Base-by-base conservation (phyloP, 257 asterid species). In the Scutellaria galericulata region DNA sequence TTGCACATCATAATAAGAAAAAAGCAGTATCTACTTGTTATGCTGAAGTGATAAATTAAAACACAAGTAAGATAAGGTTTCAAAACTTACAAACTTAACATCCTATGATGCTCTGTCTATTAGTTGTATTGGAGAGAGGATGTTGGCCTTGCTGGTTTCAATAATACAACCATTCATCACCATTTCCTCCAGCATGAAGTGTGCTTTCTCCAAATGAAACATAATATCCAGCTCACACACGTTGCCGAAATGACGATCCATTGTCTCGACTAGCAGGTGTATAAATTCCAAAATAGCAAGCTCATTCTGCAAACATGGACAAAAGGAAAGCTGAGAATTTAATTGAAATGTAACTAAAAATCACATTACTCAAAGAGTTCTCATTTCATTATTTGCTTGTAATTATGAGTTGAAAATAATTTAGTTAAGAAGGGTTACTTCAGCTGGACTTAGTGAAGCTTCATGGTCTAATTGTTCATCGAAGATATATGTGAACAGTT, bases 191-290 rank as follows among this genome's bases (percentile, higher is more conserved):
- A 94, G 88, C 97, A 93, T 93, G 84, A 93, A 93, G 80, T 93
- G 98, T n/a, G 98, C 97, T 81, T 91, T 93, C 89, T 91, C 97
- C 79, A 91, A 83, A 80, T 93, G 98, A 77, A 93, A 93, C 97
- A 93, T 91, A 68, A 92, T 92, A 80, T 90, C 98, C 73, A 93
- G 85, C 84, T 93, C 98, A 64, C 98, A 93, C 98, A 94, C 97
- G 71, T 94, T 94, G 78, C 98, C 99, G 74, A 94, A 91, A 85
- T 94, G 99, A n/a, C 97, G 97, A 80, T 94, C 99, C 99, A 94
- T 94, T n/a, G 99, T 94, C 83, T 94, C 99, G 22, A 94, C 99
- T 68, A 94, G 79, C 77, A 94, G 88, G 80, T 94, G 99, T 70
- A 94, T 94, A 75, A 91, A 91, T 78, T 94, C 98, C 89, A 91